These are phyloP conservation scores for Boletus sp. DNA, from an alignment of 1,284 basidiomycete species.

Conservation along the genomic window DNA sequence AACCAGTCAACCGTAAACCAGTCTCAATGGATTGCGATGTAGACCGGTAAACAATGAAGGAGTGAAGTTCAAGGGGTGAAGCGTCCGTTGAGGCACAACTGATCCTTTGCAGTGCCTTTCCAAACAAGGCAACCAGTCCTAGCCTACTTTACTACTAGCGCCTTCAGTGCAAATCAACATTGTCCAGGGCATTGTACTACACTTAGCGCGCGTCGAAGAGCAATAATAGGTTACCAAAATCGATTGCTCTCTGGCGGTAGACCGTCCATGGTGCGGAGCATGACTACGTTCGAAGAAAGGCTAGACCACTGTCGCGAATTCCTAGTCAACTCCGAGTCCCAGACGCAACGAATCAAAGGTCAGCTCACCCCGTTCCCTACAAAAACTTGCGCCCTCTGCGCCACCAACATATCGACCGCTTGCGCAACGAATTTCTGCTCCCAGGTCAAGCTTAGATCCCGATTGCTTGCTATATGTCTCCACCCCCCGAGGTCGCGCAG, in stretches of 20 bases:
- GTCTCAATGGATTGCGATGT: conserved; percentile 9
- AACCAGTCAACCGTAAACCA: conserved; percentile 3
- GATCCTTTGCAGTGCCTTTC: conserved; percentile 7
- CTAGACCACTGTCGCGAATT: conserved; percentile 46
- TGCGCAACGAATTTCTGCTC: conserved; percentile 40
- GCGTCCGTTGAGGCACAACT: conserved; percentile 15
- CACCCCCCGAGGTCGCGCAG: conserved; percentile 32
- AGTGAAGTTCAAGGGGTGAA: not conserved
- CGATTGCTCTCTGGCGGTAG: conserved; percentile 26
- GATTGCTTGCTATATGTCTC: conserved; percentile 28
- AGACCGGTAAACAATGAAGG: not conserved
- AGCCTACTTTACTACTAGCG: too few relatives aligned
- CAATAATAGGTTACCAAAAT: conserved; percentile 19
- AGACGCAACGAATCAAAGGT: not conserved
- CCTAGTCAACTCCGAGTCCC: conserved; percentile 1
- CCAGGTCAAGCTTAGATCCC: conserved; percentile 35
- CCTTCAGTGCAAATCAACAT: too few relatives aligned
- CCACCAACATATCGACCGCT: conserved; percentile 44
- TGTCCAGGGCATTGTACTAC: too few relatives aligned
- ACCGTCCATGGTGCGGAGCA: conserved; percentile 40
- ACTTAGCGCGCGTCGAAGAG: too few relatives aligned
- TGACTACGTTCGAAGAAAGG: conserved; percentile 48
- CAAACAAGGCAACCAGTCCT: conserved; percentile 18
- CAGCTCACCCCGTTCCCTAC: conserved; percentile 40
- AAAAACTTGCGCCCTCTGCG: conserved; percentile 40